Evolutionary conservation across 176 grass and related monocot species (phyloP).

Genomic region (Carex cristatella): DNA sequence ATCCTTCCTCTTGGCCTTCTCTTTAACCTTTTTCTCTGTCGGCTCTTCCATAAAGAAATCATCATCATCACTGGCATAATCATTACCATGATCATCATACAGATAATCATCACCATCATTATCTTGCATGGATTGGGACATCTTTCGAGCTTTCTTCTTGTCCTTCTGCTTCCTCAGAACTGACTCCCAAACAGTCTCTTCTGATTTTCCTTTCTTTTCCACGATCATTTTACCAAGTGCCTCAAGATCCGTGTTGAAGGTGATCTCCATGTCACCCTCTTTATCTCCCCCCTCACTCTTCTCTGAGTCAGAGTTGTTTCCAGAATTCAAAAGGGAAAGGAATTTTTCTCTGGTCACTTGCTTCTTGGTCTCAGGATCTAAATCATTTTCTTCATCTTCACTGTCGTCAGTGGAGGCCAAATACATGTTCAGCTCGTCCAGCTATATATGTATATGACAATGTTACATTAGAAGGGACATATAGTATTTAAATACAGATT

Average conservation of each 20-base stretch:
- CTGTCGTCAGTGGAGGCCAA: constrained; percentile 59
- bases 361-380: constrained; percentile 30
- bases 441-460: constrained; percentile 27
- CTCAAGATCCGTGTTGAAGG: constrained; percentile 75
- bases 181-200: constrained; percentile 83
- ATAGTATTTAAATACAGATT: background rate
- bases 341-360: constrained; percentile 55
- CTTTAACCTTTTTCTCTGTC: constrained; percentile 38
- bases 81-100: constrained; percentile 35
- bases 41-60: constrained; percentile 45
- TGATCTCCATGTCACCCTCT: constrained; percentile 76
- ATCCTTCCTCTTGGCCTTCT: constrained; percentile 25
- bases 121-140: constrained; percentile 29
- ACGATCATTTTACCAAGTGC: constrained; percentile 66
- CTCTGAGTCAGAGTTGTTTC: constrained; percentile 55
- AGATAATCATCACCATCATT: constrained; percentile 35
- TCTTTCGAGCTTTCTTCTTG: constrained; percentile 64
- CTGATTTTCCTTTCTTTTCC: constrained; percentile 46
- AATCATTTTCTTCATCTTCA: constrained; percentile 47
- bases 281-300: constrained; percentile 25
- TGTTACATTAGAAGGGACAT: background rate
- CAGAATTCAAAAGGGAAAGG: constrained; percentile 40
- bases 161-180: constrained; percentile 75
- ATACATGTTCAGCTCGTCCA: constrained; percentile 65
- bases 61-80: constrained; percentile 54